Base-by-base conservation (phyloP, 2,329 filamentous ascomycete genomes). In the Mycosphaerella arachidis region DNA sequence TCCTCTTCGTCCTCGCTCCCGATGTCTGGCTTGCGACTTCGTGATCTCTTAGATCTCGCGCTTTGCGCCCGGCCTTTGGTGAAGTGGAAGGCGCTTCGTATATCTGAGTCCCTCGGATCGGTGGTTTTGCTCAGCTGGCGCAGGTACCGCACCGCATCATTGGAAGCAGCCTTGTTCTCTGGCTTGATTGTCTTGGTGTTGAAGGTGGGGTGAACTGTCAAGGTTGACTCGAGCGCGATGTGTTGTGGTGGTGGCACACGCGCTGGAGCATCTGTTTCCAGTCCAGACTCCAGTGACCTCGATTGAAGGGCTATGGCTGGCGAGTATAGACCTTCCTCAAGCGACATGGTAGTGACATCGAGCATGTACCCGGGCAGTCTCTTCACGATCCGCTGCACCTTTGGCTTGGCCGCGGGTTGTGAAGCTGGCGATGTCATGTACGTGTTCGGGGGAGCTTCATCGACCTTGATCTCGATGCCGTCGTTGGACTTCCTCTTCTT, bases 121-220 rank as follows among this genome's bases (percentile, higher is more conserved):
- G 88, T 82, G 3, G 86, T 80, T 0, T 77, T 75, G 20, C 90
- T 81, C 0, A 92, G 75, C 57, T 86, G 84, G 55, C 84, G 86
- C 1, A 97, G 81, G 59, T 94, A 89, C 40, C 81, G 79, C 31
- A 93, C 76, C 1, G 92, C 86, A 40, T 85, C 79, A 56, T 86
- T 82, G 2, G 90, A 80, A 9, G 90, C 84, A 53, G 86, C 81
- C 55, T 82, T 75, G 56, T 85, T 83, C 20, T 89, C 86, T 12
- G 77, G 69, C 8, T 85, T 83, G 30, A 82, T 80, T 3, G 88
- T 83, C 53, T 90, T 86, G 3, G 87, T 94, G 0, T 92, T 97
- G 64, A 89, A 84, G 27, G 79, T 77, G 0, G 93, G 93, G 69
- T 96, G 91, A 13, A 94, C 83, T n/a, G 87, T 75, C n/a, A 97